These are phyloP conservation scores for Scutellaria barbata DNA, from an alignment of 257 asterid genomes.

Conservation along the genomic window DNA sequence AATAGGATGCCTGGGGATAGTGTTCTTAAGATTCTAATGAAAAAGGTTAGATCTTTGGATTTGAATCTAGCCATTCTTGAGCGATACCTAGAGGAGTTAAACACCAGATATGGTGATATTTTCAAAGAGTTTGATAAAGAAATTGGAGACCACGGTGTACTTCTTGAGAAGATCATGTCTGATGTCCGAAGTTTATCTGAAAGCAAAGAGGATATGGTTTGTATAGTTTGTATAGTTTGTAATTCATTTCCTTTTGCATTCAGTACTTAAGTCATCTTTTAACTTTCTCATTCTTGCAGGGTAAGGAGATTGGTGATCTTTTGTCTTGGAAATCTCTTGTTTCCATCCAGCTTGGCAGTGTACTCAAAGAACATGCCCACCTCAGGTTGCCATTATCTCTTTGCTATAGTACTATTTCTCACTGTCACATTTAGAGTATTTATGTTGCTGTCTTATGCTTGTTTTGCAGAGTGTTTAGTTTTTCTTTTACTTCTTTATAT, in stretches of 20 bases:
- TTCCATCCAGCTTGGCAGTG: conserved; percentile 67
- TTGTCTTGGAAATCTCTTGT: conserved; percentile 79
- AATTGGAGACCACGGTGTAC: conserved; percentile 55
- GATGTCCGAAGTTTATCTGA: conserved; percentile 63
- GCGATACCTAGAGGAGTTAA: conserved; percentile 80
- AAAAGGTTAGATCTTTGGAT: conserved; percentile 86
- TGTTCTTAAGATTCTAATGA: conserved; percentile 90
- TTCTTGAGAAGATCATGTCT: conserved; percentile 64
- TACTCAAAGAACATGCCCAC: conserved; percentile 61
- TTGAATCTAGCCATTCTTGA: conserved; percentile 80
- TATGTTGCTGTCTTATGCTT: not conserved
- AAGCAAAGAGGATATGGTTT: conserved; percentile 75
- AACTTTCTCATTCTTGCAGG: conserved; percentile 49
- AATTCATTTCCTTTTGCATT: not conserved
- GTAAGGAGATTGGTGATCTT: conserved; percentile 67
- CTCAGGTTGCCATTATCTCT: conserved; percentile 60
- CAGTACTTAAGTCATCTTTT: conserved; percentile 3
- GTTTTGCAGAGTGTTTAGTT: not conserved
- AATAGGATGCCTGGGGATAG: conserved; percentile 98
- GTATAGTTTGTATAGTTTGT: conserved; percentile 53
- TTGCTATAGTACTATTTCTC: not conserved
- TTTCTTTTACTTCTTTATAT: conserved; percentile 6
- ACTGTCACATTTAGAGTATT: not conserved
- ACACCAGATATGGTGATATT: conserved; percentile 68
- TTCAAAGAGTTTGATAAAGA: conserved; percentile 69